Base-by-base conservation (phyloP, 139 green algal species). In the Zygnema circumcarinatum region DNA sequence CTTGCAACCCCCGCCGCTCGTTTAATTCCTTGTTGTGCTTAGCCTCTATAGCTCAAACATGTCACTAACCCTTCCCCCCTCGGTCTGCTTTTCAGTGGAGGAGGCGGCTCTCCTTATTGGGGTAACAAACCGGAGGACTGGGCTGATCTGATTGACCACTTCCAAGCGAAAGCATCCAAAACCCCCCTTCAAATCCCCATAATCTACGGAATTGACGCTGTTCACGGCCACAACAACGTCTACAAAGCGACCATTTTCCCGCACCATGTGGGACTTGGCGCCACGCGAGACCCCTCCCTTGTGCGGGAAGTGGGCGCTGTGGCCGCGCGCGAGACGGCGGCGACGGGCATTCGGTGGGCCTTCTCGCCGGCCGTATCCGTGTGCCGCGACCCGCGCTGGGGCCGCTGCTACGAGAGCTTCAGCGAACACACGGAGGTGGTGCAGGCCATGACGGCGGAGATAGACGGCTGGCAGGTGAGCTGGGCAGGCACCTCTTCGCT, bases 171-270 rank as follows among this genome's bases (percentile, higher is more conserved):
- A 29, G 80, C 80, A 0, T 40, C 47, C 1, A 52, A 69, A 22
- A 88, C 82, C 21, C 67, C 47, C 11, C 67, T 88, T 20, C 82
- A 62, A 1, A 72, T 88, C 7, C 82, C 82, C 2, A 0, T 88
- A 35, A 16, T 88, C 22, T 88, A 83, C 21, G 82, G 82, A 0
- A n/a, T 72, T 1, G 82, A 88, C 20, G 82, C 82, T 1, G n/a
- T 88, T 22, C 82, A 88, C 38, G 82, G 82, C 25, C 82, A 88
- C 67, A 85, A 85, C 11, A 88, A 54, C 38, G 82, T 85, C n/a
- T 21, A 1, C 21, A 53, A 53, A 33, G 67, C 82, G 33, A 88
- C 82, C 33, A 31, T 88, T 42, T 88, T 88, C 22, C 82, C 82
- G 0, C 82, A 88, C 67, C 67, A 83, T 25, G 67, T 88, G 25